These are phyloP conservation scores for Aspergillus ruber DNA, from an alignment of 2,329 filamentous ascomycete genomes.

Conservation along the genomic window DNA sequence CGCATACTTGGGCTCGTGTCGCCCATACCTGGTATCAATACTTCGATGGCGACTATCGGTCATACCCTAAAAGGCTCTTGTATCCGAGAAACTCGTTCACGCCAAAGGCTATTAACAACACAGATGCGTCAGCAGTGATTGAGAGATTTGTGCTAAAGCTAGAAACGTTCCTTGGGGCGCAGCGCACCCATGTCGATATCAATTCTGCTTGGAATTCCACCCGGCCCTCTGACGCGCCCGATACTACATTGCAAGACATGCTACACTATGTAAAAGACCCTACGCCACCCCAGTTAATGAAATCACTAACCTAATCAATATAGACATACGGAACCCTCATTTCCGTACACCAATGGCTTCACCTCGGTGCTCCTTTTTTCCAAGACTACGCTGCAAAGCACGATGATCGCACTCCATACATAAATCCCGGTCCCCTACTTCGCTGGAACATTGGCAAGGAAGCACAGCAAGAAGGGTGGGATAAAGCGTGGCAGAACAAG, in stretches of 20 bases:
- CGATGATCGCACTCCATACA: conserved; percentile 19
- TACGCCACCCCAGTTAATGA: too few species aligned
- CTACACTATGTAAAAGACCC: too few species aligned
- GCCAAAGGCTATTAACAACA: conserved; percentile 2
- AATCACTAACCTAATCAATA: neutral
- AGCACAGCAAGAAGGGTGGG: conserved; percentile 10
- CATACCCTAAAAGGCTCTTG: conserved; percentile 16
- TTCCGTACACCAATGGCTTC: conserved; percentile 15
- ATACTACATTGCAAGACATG: neutral
- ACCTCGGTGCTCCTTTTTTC: conserved; percentile 17
- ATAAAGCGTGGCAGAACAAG: conserved; percentile 24
- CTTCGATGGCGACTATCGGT: conserved; percentile 10
- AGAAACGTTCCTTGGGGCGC: conserved; percentile 18
- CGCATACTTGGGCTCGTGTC: conserved; percentile 11
- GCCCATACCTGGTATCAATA: conserved; percentile 14
- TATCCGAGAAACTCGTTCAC: neutral
- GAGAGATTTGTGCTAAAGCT: conserved; percentile 17
- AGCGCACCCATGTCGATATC: conserved; percentile 22
- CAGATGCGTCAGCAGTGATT: conserved; percentile 19
- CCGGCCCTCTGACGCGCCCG: conserved; percentile 8
- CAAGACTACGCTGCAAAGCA: conserved; percentile 17
- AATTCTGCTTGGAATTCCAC: conserved; percentile 18
- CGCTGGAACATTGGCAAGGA: conserved; percentile 14
- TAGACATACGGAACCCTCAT: conserved; percentile 13
- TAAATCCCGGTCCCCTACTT: conserved; percentile 22